Conservation (phyloP, 441 rosid genomes). For the Adansonia madagascariensis region DNA sequence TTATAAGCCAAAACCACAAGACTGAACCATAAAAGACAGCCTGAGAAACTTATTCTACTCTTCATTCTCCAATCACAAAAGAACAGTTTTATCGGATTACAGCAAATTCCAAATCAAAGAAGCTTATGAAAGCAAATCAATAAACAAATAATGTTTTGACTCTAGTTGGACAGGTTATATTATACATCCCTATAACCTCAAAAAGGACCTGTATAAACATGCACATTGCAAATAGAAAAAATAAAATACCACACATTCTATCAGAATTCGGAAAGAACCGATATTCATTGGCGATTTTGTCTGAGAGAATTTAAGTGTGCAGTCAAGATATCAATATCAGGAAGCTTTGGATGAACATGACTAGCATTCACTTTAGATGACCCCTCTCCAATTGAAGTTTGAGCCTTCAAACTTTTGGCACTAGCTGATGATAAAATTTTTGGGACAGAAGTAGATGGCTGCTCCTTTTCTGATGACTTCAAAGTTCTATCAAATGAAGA, state of each 20-base stretch:
- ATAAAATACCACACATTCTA: background rate
- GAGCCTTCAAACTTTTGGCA: slow-evolving; percentile 32
- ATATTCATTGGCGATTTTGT: slow-evolving; percentile 49
- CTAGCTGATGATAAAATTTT: slow-evolving; percentile 32
- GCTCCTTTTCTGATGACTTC: slow-evolving; percentile 37
- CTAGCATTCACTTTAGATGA: slow-evolving; percentile 54
- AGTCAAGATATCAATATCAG: slow-evolving; percentile 65
- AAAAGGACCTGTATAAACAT: slow-evolving; percentile 9
- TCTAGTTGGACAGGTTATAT: background rate
- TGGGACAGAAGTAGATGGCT: slow-evolving; percentile 32
- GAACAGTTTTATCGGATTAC: slow-evolving; percentile 6
- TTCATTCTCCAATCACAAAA: background rate
- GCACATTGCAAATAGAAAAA: slow-evolving; percentile 16
- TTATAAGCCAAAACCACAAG: background rate
- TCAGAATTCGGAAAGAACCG: slow-evolving; percentile 8
- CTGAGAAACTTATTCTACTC: background rate
- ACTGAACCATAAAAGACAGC: background rate
- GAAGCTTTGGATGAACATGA: slow-evolving; percentile 97
- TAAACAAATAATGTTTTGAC: background rate
- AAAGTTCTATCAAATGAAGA: slow-evolving; percentile 29
- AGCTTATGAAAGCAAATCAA: background rate
- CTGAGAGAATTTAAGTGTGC: slow-evolving; percentile 66
- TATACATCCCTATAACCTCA: background rate
- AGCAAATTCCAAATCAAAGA: slow-evolving; percentile 15
- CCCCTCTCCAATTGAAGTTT: slow-evolving; percentile 30